Conservation (phyloP, 768 basidiomycete genomes). For the Stropharia rugosoannulata region DNA sequence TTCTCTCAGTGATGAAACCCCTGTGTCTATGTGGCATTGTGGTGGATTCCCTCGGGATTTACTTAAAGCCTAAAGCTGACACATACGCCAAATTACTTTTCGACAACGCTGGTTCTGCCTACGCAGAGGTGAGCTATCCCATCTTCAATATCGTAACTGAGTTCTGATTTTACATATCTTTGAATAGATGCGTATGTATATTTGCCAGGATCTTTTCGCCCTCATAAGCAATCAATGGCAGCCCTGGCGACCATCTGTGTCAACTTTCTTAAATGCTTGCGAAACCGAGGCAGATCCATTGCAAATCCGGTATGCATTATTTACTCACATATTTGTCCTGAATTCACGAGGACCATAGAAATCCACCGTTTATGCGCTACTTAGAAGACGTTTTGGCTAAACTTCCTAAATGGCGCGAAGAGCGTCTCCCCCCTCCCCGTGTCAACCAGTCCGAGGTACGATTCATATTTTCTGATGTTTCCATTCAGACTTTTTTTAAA, state of each 20-base stretch:
- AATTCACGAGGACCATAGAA: slow-evolving; percentile 30
- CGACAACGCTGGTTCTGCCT: slow-evolving; percentile 75
- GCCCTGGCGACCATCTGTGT: slow-evolving; percentile 59
- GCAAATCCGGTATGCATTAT: slow-evolving; percentile 45
- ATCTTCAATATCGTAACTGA: background rate
- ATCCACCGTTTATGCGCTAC: slow-evolving; percentile 53
- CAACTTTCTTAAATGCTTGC: slow-evolving; percentile 58
- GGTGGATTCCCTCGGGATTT: slow-evolving; percentile 62
- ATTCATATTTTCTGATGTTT: background rate
- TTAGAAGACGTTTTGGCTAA: slow-evolving; percentile 55
- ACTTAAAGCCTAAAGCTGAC: slow-evolving; percentile 67
- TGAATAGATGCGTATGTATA: slow-evolving; percentile 61
- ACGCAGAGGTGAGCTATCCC: slow-evolving; percentile 65
- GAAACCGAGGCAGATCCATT: slow-evolving; percentile 53
- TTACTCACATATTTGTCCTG: slow-evolving; percentile 6
- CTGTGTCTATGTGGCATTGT: slow-evolving; percentile 65
- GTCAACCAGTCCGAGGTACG: slow-evolving; percentile 76
- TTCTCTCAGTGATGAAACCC: slow-evolving; percentile 67
- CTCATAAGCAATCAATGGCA: slow-evolving; percentile 65
- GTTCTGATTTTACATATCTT: background rate
- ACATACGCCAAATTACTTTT: slow-evolving; percentile 71
- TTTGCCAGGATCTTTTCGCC: slow-evolving; percentile 63
- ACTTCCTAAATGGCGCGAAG: slow-evolving; percentile 68
- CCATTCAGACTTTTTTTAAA: background rate
- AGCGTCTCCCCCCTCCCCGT: slow-evolving; percentile 82